These are phyloP conservation scores for Camillea tinctor DNA, from an alignment of 2,329 filamentous ascomycete genomes.

Conservation along the genomic window DNA sequence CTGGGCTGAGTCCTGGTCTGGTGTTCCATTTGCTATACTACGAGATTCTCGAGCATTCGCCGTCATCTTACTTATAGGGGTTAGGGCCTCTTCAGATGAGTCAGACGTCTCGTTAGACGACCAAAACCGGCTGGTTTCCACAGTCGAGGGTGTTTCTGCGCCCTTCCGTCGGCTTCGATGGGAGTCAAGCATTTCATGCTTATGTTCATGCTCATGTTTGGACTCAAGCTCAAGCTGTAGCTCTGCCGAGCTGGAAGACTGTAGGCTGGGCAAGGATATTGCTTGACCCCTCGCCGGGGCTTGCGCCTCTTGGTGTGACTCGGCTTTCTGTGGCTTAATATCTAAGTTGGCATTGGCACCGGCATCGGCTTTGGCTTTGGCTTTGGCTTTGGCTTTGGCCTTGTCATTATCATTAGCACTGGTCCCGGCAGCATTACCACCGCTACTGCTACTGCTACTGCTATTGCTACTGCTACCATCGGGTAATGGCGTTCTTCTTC, in stretches of 20 bases:
- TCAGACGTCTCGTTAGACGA: slow-evolving; percentile 8
- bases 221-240: not conserved
- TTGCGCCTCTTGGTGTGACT: slow-evolving; percentile 11
- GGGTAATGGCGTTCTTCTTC: not conserved
- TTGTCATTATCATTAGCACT: no score
- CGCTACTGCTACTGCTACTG: no score
- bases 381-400: no score
- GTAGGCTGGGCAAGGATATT: not conserved
- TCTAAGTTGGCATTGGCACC: no score
- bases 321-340: slow-evolving; percentile 7
- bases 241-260: no score
- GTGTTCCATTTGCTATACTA: slow-evolving; percentile 12
- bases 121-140: slow-evolving; percentile 8
- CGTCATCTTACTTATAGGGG: slow-evolving; percentile 11
- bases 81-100: slow-evolving; percentile 4
- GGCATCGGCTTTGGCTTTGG: no score
- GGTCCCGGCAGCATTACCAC: no score
- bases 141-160: slow-evolving; percentile 15
- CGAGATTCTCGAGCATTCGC: slow-evolving; percentile 2
- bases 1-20: not conserved
- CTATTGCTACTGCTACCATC: no score
- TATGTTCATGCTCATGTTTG: no score
- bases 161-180: slow-evolving; percentile 6
- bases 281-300: not conserved
- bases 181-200: no score